phyloP scores from a whole-genome alignment of 2,329 filamentous ascomycete species.

The Sclerotinia subarctica region DNA sequence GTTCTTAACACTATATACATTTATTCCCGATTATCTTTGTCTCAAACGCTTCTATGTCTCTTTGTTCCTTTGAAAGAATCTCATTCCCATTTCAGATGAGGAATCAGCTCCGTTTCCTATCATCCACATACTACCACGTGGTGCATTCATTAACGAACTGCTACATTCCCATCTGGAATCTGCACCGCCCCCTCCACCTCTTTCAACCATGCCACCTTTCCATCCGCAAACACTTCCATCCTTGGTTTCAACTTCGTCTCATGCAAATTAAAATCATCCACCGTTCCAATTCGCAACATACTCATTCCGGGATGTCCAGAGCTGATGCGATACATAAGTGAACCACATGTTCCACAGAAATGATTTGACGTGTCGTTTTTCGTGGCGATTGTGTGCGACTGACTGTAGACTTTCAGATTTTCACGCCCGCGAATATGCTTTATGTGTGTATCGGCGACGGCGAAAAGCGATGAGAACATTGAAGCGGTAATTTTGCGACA shows the following conservation, averaged over 20 bases:
- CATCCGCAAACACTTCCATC: constrained; percentile 51
- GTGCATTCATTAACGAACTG: background rate
- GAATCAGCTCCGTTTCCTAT: background rate
- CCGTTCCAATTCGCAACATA: constrained; percentile 56
- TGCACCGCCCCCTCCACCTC: constrained; percentile 41
- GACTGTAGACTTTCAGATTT: constrained; percentile 47
- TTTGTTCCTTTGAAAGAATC: background rate
- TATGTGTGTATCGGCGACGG: constrained; percentile 45
- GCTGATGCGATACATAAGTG: constrained; percentile 56
- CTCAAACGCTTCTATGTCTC: background rate
- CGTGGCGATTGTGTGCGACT: constrained; percentile 47
- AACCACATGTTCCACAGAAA: constrained; percentile 59
- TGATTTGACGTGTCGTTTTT: constrained; percentile 56
- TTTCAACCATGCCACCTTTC: constrained; percentile 50
- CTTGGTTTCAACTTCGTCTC: constrained; percentile 55
- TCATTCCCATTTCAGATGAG: background rate
- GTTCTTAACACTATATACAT: background rate
- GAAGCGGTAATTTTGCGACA: constrained; percentile 61
- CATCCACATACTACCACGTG: background rate
- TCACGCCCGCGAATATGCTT: constrained; percentile 51
- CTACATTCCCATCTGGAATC: constrained; percentile 22
- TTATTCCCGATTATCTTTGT: background rate
- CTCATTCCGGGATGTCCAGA: constrained; percentile 44
- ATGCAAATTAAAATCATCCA: constrained; percentile 58
- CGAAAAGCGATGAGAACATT: constrained; percentile 60